These are phyloP conservation scores for Coemansia sp. DNA, from an alignment of 192 early-diverging fungal species.

Conservation along the genomic window DNA sequence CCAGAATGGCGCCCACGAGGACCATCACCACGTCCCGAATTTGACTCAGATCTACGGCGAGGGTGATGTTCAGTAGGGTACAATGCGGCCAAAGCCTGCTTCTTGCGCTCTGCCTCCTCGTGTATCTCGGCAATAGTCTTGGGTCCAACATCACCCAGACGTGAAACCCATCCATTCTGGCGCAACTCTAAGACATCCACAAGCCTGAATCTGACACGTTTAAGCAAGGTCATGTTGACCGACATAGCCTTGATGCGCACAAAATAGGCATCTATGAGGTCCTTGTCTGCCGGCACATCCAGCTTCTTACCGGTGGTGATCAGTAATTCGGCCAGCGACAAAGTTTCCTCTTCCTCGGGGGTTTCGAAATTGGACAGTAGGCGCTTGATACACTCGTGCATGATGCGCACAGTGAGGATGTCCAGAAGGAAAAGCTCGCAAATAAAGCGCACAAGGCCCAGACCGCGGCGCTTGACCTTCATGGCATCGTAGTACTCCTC, in stretches of 20 bases:
- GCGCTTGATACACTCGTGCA: slow-evolving; percentile 87
- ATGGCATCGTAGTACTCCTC: slow-evolving; percentile 80
- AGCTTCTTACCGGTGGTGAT: slow-evolving; percentile 85
- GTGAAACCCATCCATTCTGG: slow-evolving; percentile 71
- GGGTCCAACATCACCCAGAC: slow-evolving; percentile 68
- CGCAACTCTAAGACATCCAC: slow-evolving; percentile 85
- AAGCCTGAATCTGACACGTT: slow-evolving; percentile 94
- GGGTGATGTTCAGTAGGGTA: slow-evolving; percentile 64
- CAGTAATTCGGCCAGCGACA: slow-evolving; percentile 90
- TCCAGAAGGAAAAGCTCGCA: slow-evolving; percentile 91
- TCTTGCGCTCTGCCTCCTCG: slow-evolving; percentile 69
- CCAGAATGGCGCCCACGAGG: slow-evolving; percentile 56
- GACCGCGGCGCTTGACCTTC: slow-evolving; percentile 92
- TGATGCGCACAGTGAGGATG: slow-evolving; percentile 95
- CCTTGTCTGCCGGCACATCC: slow-evolving; percentile 59
- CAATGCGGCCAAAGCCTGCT: slow-evolving; percentile 70
- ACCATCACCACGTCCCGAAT: slow-evolving; percentile 67
- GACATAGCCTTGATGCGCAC: slow-evolving; percentile 77
- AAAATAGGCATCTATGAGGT: slow-evolving; percentile 86
- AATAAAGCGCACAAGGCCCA: slow-evolving; percentile 92
- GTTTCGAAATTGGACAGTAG: slow-evolving; percentile 71
- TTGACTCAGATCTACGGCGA: slow-evolving; percentile 58
- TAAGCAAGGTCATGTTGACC: slow-evolving; percentile 65
- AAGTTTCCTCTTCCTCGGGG: slow-evolving; percentile 94
- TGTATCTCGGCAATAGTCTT: slow-evolving; percentile 94